phyloP scores from a whole-genome alignment of 331 rosid species.

The Cydonia oblonga region DNA sequence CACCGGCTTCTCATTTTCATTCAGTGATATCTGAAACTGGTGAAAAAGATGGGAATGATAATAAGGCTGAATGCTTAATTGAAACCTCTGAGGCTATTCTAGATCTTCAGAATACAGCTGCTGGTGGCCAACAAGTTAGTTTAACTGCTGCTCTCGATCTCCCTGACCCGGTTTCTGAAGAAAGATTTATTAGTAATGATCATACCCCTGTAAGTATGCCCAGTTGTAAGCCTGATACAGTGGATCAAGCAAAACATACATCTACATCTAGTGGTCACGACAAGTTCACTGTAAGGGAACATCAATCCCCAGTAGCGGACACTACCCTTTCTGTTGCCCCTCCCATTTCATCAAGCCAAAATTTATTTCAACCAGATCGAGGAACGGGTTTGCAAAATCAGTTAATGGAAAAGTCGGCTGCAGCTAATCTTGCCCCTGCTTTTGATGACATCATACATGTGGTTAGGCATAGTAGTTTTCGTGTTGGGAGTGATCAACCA shows the following conservation, averaged over 20 bases:
- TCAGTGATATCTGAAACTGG: constrained; percentile 28
- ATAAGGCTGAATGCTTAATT: constrained; percentile 18
- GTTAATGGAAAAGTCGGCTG: constrained; percentile 38
- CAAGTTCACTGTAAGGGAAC: constrained; percentile 73
- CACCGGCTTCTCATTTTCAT: constrained; percentile 28
- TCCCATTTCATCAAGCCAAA: constrained; percentile 37
- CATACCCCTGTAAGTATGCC: constrained; percentile 25
- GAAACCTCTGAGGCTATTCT: constrained; percentile 20
- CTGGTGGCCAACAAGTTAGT: constrained; percentile 16
- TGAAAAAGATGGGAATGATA: constrained; percentile 22
- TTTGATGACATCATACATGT: constrained; percentile 95
- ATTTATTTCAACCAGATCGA: constrained; percentile 36
- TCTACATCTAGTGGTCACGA: constrained; percentile 52
- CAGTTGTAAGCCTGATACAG: constrained; percentile 16
- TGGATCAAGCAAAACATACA: constrained; percentile 20
- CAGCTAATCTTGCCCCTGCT: constrained; percentile 68
- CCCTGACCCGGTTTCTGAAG: constrained; percentile 28
- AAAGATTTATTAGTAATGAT: constrained; percentile 28
- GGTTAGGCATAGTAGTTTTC: constrained; percentile 94
- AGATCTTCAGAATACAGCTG: constrained; percentile 21
- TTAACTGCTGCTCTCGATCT: constrained; percentile 21
- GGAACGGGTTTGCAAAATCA: constrained; percentile 33
- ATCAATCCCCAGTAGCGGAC: constrained; percentile 41
- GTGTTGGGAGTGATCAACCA: constrained; percentile 83
- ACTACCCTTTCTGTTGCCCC: constrained; percentile 23